Base-by-base conservation (phyloP, 2,329 filamentous ascomycete genomes). In the Kalmusia sp. region DNA sequence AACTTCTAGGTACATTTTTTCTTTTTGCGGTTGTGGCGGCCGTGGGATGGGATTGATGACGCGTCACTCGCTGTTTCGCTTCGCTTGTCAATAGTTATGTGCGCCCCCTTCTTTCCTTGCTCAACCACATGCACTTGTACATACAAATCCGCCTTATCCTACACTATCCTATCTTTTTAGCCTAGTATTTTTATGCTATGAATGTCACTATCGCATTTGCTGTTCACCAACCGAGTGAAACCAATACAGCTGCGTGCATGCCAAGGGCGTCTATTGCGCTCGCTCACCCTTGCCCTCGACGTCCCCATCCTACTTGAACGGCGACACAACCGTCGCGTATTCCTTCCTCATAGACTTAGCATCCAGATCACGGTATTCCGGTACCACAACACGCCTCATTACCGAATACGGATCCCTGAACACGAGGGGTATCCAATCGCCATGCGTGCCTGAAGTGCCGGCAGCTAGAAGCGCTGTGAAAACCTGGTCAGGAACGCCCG, bases 401-500 rank as follows among this genome's bases (percentile, higher is more conserved):
- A 44, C 40, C 40, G 35, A 30, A 28, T 38, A 24, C 46, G 46
- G 28, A 33, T 9, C 25, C 24, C 7, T 22, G 9, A 27, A 15
- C n/a, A 24, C 17, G 35, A 38, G 6, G 17, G 19, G 17, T 12
- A 30, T 15, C 47, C 37, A 50, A 50, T 50, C 28, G 21, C 15
- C 27, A 25, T 9, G 19, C 6, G 37, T 35, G 47, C 47, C 38
- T 50, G 27, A 50, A 50, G 22, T 50, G 47, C 47, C 47, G 47
- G 27, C 38, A 34, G 33, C 37, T n/a, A n/a, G n/a, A 28, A 19
- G 34, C 22, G 47, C 14, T 7, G 43, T 17, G 33, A 37, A 37
- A 15, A 37, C 33, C 33, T 37, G 15, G 27, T 33, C 40, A 24
- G 40, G 17, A 22, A 44, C 28, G 40, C 19, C 22, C 24, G 44